Evolutionary conservation across 2,329 filamentous ascomycete genomes (phyloP).

Genomic region (Diaporthe caulivora): DNA sequence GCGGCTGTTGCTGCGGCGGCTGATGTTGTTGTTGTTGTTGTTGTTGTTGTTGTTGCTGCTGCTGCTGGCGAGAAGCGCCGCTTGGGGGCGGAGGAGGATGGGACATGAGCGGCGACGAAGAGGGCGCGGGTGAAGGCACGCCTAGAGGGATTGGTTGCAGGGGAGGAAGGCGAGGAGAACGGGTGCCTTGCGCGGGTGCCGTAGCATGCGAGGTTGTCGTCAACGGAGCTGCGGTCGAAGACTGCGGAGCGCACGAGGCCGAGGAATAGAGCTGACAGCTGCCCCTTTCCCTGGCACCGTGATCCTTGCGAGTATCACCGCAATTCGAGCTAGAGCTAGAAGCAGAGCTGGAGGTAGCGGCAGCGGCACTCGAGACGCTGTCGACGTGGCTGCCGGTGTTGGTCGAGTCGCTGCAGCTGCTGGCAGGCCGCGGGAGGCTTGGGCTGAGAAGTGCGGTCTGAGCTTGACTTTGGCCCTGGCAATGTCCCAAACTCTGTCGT

Average conservation of each 20-base stretch:
- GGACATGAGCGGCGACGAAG: constrained; percentile 38
- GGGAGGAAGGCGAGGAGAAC: constrained; percentile 2
- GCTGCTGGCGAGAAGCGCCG: constrained; percentile 39
- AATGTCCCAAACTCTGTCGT: constrained; percentile 9
- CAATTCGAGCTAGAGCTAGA: not conserved
- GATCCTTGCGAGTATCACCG: constrained; percentile 3
- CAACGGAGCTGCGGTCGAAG: not conserved
- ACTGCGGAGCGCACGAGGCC: constrained; percentile 2
- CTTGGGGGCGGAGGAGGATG: constrained; percentile 32
- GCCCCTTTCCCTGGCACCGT: constrained; percentile 44
- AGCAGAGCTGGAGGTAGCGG: not conserved
- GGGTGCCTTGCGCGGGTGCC: constrained; percentile 15
- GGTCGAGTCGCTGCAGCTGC: constrained; percentile 13
- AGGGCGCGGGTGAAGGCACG: constrained; percentile 29
- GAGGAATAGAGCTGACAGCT: constrained; percentile 40
- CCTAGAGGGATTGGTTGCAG: not conserved
- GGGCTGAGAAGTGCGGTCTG: constrained; percentile 9
- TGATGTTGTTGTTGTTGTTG: constrained; percentile 35
- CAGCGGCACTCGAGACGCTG: not conserved
- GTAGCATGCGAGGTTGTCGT: constrained; percentile 22
- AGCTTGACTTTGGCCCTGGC: constrained; percentile 9
- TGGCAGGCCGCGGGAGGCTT: constrained; percentile 29
- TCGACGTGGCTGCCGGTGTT: constrained; percentile 22
- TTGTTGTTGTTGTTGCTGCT: constrained; percentile 29
- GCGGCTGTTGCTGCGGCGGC: constrained; percentile 35